phyloP scores from a whole-genome alignment of 257 asterid genomes.

The Solanum arcanum region DNA sequence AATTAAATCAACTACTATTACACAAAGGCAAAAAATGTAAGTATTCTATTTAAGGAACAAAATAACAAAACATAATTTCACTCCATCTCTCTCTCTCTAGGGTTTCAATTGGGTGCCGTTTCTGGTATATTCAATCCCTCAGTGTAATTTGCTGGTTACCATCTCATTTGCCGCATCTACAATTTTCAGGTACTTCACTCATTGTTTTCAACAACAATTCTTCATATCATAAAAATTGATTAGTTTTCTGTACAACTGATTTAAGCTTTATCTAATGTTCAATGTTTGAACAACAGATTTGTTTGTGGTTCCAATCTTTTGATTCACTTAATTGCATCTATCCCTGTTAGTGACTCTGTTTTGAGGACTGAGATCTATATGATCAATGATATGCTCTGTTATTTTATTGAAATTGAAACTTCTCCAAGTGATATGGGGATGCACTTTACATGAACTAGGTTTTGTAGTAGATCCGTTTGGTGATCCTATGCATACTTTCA shows the following conservation, averaged over 20 bases:
- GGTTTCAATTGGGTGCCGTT: neutral
- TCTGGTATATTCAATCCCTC: neutral
- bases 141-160: neutral
- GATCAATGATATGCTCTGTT: neutral
- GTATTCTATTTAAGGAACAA: neutral
- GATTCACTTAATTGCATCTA: neutral
- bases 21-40: neutral
- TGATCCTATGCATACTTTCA: neutral
- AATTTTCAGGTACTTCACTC: neutral
- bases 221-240: neutral
- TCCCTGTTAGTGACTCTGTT: neutral
- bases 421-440: neutral
- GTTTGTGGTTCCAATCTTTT: neutral
- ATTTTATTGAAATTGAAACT: neutral
- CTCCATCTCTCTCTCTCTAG: neutral
- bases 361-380: neutral
- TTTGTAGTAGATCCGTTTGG: neutral
- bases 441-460: neutral
- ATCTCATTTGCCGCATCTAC: neutral
- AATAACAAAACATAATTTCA: neutral
- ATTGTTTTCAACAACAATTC: neutral
- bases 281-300: neutral
- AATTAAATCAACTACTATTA: neutral
- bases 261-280: neutral
- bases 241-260: neutral